Conservation (phyloP, 2,329 filamentous ascomycete species). For the Peltaster fructicola region DNA sequence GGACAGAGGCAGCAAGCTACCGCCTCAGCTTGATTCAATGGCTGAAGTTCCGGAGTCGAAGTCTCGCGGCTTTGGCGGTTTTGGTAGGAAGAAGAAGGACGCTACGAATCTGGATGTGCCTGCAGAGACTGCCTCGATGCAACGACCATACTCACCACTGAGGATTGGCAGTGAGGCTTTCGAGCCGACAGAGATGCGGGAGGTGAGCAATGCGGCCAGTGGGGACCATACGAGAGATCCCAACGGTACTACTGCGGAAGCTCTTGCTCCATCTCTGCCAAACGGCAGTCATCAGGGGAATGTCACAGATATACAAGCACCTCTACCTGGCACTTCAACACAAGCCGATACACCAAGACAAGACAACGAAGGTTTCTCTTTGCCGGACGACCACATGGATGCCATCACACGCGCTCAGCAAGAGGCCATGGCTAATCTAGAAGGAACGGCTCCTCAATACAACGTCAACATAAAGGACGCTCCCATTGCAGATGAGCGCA, state of each 20-base stretch:
- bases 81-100: constrained; percentile 48
- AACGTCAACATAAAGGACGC: constrained; percentile 66
- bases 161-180: constrained; percentile 16
- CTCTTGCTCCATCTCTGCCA: constrained; percentile 7
- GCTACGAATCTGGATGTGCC: constrained; percentile 23
- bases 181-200: constrained; percentile 6
- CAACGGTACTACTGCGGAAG: constrained; percentile 4
- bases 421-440: constrained; percentile 33
- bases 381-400: constrained; percentile 45
- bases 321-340: constrained; percentile 7
- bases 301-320: constrained; percentile 18
- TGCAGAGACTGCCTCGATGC: constrained; percentile 10
- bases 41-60: constrained; percentile 32
- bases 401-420: constrained; percentile 52
- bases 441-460: constrained; percentile 46
- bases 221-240: no score
- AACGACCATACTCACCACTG: constrained; percentile 15
- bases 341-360: constrained; percentile 27
- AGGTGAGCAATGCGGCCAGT: not conserved
- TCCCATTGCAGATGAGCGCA: constrained; percentile 60
- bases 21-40: constrained; percentile 12
- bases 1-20: constrained; percentile 40
- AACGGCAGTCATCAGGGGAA: constrained; percentile 18
- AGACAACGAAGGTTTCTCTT: constrained; percentile 59
- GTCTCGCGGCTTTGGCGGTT: constrained; percentile 39